phyloP scores from a whole-genome alignment of 768 basidiomycete species.

The Trametes meyenii region DNA sequence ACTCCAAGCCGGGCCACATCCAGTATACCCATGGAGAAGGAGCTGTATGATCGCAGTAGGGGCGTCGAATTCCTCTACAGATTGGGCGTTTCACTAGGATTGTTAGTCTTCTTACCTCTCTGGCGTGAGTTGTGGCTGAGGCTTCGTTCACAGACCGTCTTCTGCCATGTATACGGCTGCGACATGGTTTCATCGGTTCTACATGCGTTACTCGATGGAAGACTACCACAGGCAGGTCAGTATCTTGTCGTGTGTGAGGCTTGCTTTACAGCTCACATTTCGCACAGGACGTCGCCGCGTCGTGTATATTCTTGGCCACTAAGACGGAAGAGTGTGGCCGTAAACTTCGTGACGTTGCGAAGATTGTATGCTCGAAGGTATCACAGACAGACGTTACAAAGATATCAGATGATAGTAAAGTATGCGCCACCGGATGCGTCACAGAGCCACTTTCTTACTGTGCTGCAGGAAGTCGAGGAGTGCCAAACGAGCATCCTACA shows the following conservation, averaged over 20 bases:
- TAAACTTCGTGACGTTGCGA: conserved; percentile 84
- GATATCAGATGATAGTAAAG: conserved; percentile 67
- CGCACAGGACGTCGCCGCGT: conserved; percentile 76
- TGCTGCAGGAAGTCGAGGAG: conserved; percentile 69
- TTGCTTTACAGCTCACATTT: conserved; percentile 1
- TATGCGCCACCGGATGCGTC: conserved; percentile 35
- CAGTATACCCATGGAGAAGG: conserved; percentile 54
- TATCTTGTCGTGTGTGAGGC: neutral
- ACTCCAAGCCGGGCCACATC: conserved; percentile 61
- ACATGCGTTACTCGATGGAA: conserved; percentile 84
- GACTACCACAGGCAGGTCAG: conserved; percentile 79
- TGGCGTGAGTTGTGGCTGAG: conserved; percentile 19
- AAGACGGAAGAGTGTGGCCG: conserved; percentile 90
- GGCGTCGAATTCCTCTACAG: conserved; percentile 88
- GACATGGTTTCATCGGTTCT: conserved; percentile 90
- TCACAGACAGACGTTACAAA: conserved; percentile 54
- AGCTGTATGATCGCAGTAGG: conserved; percentile 77
- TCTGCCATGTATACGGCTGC: conserved; percentile 86
- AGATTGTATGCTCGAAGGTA: conserved; percentile 72
- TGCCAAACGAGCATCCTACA: conserved; percentile 68
- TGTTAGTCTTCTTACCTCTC: conserved; percentile 54
- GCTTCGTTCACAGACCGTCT: conserved; percentile 56
- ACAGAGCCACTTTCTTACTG: conserved; percentile 4
- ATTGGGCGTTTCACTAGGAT: conserved; percentile 70
- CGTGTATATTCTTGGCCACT: conserved; percentile 88